phyloP scores from a whole-genome alignment of 805 yeast species.

The Saturnispora besseyi region DNA sequence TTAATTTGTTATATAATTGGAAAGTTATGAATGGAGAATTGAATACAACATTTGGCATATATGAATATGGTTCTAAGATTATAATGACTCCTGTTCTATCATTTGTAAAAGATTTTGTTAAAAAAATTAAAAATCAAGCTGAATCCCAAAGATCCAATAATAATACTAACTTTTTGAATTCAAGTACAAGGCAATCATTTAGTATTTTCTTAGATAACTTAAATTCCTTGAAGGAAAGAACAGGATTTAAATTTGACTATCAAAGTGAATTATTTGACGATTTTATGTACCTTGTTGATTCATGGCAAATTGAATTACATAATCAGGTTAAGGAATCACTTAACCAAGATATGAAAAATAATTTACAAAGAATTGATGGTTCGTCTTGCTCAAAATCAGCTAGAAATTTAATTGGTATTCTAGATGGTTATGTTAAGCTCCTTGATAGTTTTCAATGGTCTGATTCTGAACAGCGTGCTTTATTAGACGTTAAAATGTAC shows the following conservation, averaged over 20 bases:
- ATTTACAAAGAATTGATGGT: conserved; percentile 34
- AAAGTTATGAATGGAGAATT: conserved; percentile 17
- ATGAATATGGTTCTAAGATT: conserved; percentile 14
- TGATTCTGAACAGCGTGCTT: conserved; percentile 52
- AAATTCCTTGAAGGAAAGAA: conserved; percentile 13
- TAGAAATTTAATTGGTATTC: conserved; percentile 21
- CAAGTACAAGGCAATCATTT: conserved; percentile 7
- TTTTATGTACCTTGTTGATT: conserved; percentile 16
- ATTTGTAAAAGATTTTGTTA: conserved; percentile 16
- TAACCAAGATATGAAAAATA: conserved; percentile 35
- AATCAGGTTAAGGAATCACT: conserved; percentile 40
- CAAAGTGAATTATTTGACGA: conserved; percentile 21
- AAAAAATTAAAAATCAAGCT: conserved; percentile 3
- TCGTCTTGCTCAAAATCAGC: conserved; percentile 24
- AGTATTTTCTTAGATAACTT: conserved; percentile 13
- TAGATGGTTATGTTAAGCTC: conserved; percentile 35
- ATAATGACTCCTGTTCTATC: conserved; percentile 16
- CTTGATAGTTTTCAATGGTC: conserved; percentile 58
- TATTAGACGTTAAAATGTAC: conserved; percentile 49
- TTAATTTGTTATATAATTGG: conserved; percentile 22
- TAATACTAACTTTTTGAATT: neutral
- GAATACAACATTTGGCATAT: conserved; percentile 15
- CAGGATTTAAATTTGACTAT: conserved; percentile 18
- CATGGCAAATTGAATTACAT: conserved; percentile 21
- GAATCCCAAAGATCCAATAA: neutral